Evolutionary conservation across 2,329 filamentous ascomycete species (phyloP).

Genomic region (Apiospora marii): DNA sequence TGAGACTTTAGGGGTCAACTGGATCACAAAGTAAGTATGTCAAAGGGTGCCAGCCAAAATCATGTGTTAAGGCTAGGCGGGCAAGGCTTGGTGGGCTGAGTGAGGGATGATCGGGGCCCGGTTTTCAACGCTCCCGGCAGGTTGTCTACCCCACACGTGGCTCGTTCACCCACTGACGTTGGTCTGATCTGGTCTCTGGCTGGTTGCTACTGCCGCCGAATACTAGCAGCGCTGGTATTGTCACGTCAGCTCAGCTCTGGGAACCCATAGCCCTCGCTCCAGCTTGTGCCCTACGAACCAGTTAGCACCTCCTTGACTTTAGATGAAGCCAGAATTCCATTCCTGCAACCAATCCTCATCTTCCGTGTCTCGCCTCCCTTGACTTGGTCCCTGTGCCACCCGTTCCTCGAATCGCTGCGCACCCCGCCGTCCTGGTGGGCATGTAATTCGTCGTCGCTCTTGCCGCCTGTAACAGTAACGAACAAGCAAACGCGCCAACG

Average conservation of each 20-base stretch:
- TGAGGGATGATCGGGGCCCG: background rate
- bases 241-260: constrained; percentile 1
- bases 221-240: background rate
- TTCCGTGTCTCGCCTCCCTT: constrained; percentile 15
- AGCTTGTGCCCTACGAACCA: background rate
- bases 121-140: background rate
- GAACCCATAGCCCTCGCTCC: background rate
- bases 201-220: background rate
- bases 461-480: constrained; percentile 9
- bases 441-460: constrained; percentile 21
- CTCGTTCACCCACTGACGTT: constrained; percentile 18
- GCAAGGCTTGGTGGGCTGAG: background rate
- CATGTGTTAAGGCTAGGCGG: background rate
- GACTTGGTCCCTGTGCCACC: constrained; percentile 9
- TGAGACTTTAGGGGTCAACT: background rate
- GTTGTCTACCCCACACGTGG: constrained; percentile 20
- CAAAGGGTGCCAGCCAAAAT: background rate
- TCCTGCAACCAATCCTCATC: background rate
- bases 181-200: constrained; percentile 5
- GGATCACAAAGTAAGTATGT: background rate
- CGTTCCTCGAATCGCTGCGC: background rate
- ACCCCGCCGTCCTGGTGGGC: background rate
- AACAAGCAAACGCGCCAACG: background rate
- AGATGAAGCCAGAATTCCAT: constrained; percentile 15
- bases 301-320: background rate